A percentile compares a stretch with the other conserved stretches of the same genome.
These are phyloP conservation scores for Corrigiola litoralis DNA, from an alignment of 179 eudicot genomes.

Conservation along the genomic window DNA sequence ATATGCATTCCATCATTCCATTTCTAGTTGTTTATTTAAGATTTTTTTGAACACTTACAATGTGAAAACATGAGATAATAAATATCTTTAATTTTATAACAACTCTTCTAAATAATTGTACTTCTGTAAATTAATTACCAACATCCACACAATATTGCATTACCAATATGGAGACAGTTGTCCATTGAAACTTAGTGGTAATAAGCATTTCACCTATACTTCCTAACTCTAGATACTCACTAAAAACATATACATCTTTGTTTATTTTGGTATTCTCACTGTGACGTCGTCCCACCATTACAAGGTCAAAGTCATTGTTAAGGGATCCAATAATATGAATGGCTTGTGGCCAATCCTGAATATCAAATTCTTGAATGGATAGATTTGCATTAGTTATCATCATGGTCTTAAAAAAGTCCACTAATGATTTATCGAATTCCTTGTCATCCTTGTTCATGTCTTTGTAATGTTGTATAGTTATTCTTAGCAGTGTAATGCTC, in stretches of 20 bases:
- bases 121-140: no score
- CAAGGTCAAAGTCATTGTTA: constrained; percentile 36
- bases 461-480: neutral
- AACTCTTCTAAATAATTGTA: no score
- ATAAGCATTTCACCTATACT: constrained; percentile 21
- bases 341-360: constrained; percentile 42
- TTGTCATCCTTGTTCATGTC: neutral
- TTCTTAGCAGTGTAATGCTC: constrained; percentile 9
- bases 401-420: constrained; percentile 18
- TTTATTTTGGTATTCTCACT: neutral
- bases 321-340: constrained; percentile 26
- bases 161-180: constrained; percentile 20
- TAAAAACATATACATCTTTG: constrained; percentile 1
- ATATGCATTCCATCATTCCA: no score
- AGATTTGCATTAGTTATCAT: neutral
- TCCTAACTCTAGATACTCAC: constrained; percentile 30
- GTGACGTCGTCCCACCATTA: constrained; percentile 44
- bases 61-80: no score
- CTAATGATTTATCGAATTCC: neutral
- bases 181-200: constrained; percentile 10
- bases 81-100: no score
- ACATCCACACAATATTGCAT: constrained; percentile 30
- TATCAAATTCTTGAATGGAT: constrained; percentile 31
- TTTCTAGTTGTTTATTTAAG: no score
- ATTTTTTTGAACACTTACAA: no score